These are phyloP conservation scores for Chloromonas sp. DNA, from an alignment of 163 green algal genomes.

Conservation along the genomic window DNA sequence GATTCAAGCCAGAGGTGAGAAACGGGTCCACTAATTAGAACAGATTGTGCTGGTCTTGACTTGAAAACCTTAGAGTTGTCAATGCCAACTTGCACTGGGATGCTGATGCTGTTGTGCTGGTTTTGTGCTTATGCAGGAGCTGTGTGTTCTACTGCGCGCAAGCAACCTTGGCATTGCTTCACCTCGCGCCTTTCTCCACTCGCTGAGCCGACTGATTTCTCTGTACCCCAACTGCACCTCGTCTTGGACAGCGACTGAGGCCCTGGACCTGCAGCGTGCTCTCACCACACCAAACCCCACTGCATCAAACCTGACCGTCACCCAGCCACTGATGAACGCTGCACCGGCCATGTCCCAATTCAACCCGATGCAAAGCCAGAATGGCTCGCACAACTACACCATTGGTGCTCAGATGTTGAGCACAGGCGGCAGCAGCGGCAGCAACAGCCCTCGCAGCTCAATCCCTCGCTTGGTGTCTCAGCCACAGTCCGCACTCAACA, in stretches of 20 bases:
- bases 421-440: background rate
- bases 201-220: conserved; percentile 29
- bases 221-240: conserved; percentile 23
- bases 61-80: too few relatives aligned
- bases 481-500: too few relatives aligned
- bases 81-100: too few relatives aligned
- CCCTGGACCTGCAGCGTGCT: conserved; percentile 31
- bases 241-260: conserved; percentile 37
- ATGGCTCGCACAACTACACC: too few relatives aligned
- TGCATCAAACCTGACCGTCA: too few relatives aligned
- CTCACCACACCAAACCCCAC: background rate
- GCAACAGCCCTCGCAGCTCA: too few relatives aligned
- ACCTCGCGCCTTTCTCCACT: conserved; percentile 42
- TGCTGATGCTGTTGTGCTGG: background rate
- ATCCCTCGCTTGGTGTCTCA: too few relatives aligned
- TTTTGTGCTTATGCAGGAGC: conserved; percentile 17
- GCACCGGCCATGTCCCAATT: too few relatives aligned
- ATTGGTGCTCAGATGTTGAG: background rate
- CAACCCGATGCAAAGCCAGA: too few relatives aligned
- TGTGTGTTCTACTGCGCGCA: conserved; percentile 52
- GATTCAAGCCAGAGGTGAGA: conserved; percentile 37
- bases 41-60: background rate
- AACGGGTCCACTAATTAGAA: background rate
- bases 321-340: too few relatives aligned
- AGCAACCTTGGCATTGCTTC: conserved; percentile 35